Evolutionary conservation across 306 rosid species (phyloP), one percentile per base, ranked within the genome.

Genomic region (Castanospermum australe): DNA sequence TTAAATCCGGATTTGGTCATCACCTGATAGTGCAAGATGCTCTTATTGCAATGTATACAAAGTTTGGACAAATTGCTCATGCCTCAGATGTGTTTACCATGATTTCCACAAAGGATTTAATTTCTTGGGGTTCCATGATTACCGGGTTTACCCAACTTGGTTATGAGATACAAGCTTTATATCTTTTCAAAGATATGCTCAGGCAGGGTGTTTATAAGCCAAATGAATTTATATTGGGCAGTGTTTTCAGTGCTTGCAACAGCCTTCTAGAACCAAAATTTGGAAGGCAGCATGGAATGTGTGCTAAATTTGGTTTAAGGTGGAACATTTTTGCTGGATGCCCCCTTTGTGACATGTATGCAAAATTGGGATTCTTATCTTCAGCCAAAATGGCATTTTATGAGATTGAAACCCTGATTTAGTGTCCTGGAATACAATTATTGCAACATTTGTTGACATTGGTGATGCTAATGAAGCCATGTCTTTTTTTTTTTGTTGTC

Each of bases 321-420:
- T 83, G 87, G 35, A 82, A 93, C 44, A 38, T 48, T 11, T 93
- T 88, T 79, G 89, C 90, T 24, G 96, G 97, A 17, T 91, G 97
- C 89, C 89, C 96, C 28, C 94, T 89, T 13, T 88, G 86, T 78
- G 96, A 86, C 85, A 90, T 93, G 97, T 91, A 90, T 77, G 90
- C 94, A 2, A 93, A 93, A 62, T 82, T 84, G 51, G 88, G 96
- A 20, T 76, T 76, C 60, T 77, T 89, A 57, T 75, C 69, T 63
- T 82, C 85, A 33, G 92, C 94, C 51, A 88, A 79, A 82, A 76
- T 14, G 4, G 88, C 77, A 21, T 93, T 91, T 83, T 62, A 61
- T 85, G 84, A 69, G 38, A 93, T 93, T 44, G 88, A 89, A 41
- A 83, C 63, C 92, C 88, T 45, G 94, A 93, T 86, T 76, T 86